These are phyloP conservation scores for Papiliotrema laurentii DNA, from an alignment of 1,284 basidiomycete genomes.

Conservation along the genomic window DNA sequence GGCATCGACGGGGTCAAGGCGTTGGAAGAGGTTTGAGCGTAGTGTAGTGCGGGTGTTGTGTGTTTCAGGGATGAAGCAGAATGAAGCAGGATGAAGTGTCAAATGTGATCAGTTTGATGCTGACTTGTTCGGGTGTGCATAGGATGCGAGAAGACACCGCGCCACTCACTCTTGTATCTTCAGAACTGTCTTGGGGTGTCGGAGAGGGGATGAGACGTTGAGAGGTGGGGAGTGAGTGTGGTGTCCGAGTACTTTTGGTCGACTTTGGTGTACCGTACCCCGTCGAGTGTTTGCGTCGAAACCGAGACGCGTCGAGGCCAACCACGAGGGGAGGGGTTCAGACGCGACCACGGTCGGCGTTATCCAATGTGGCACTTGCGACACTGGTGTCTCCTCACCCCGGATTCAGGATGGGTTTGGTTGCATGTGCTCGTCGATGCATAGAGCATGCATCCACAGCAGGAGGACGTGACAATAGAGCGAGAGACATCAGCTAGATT, in stretches of 20 bases:
- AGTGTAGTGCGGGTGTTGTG: too few relatives aligned
- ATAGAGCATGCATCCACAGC: not conserved
- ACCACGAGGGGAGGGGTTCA: not conserved
- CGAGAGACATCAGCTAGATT: too few relatives aligned
- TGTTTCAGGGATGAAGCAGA: not conserved
- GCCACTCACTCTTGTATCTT: not conserved
- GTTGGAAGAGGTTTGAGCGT: too few relatives aligned
- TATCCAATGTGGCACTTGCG: not conserved
- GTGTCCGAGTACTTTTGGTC: not conserved
- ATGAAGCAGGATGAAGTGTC: not conserved
- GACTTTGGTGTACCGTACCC: too few relatives aligned
- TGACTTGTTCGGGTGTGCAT: not conserved
- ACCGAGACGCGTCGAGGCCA: not conserved
- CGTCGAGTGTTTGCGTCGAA: not conserved
- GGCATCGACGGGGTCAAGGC: not conserved
- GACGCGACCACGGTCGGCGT: not conserved
- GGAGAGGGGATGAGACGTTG: not conserved
- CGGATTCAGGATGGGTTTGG: too few relatives aligned
- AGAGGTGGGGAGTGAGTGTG: not conserved
- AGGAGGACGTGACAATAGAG: too few relatives aligned
- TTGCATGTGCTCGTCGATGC: not conserved
- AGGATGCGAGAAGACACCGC: not conserved
- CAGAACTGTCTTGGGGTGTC: not conserved
- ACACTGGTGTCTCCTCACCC: too few relatives aligned
- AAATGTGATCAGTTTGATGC: not conserved